phyloP scores from a whole-genome alignment of 2,329 filamentous ascomycete genomes.

The Aspergillus pseudoglaucus region DNA sequence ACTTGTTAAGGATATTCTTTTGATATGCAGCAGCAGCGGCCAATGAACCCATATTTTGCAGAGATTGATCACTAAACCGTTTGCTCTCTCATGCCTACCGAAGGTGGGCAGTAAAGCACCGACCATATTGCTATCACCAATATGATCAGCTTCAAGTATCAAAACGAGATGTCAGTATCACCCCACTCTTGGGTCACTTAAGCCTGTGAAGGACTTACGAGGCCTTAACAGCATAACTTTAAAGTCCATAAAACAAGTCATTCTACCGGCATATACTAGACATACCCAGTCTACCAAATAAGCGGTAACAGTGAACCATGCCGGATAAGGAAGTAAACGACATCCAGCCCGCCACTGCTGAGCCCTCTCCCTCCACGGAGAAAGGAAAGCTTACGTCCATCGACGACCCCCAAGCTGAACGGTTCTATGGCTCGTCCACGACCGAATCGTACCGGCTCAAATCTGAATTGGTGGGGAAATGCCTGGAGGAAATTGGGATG shows the following conservation, averaged over 20 bases:
- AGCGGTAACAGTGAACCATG: background rate
- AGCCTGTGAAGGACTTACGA: too few relatives aligned
- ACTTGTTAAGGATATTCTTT: too few relatives aligned
- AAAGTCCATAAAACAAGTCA: background rate
- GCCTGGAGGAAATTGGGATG: conserved; percentile 24
- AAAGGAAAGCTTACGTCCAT: conserved; percentile 6
- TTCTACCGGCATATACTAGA: background rate
- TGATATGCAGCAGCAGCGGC: too few relatives aligned
- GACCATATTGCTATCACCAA: too few relatives aligned
- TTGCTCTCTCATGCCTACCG: too few relatives aligned
- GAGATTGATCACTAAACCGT: too few relatives aligned
- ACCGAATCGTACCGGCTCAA: conserved; percentile 27
- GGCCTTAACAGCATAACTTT: too few relatives aligned
- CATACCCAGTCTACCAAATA: background rate
- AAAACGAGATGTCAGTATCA: too few relatives aligned
- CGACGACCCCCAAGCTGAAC: conserved; percentile 21
- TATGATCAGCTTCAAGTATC: too few relatives aligned
- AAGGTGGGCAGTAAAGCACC: too few relatives aligned
- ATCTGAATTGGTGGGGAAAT: conserved; percentile 22
- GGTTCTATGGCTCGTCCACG: conserved; percentile 35
- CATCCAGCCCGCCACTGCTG: background rate
- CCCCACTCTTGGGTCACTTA: too few relatives aligned
- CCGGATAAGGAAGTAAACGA: background rate
- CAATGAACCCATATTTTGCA: too few relatives aligned
- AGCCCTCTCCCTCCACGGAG: background rate